Percentiles rank a stretch among this genome's conserved stretches.
phyloP scores from a whole-genome alignment of 2,329 filamentous ascomycete species.

The Calonectria pteridis region DNA sequence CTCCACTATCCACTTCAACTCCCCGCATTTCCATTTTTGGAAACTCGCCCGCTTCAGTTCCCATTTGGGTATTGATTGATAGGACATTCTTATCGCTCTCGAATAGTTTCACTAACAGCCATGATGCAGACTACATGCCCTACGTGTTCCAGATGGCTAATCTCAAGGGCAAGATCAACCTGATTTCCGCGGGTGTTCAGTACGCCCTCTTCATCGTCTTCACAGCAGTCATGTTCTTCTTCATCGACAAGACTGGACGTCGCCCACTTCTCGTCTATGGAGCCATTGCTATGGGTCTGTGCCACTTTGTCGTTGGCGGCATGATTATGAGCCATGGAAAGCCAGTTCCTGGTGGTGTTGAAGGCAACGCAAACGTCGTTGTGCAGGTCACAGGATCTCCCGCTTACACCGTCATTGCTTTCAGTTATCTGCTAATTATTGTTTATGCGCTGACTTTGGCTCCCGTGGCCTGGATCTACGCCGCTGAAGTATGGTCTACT shows the following conservation, averaged over 20 bases:
- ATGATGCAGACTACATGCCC: conserved; percentile 59
- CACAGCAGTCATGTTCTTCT: conserved; percentile 61
- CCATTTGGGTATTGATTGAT: neutral
- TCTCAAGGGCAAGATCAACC: conserved; percentile 54
- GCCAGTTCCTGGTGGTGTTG: conserved; percentile 55
- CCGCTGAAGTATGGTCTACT: conserved; percentile 57
- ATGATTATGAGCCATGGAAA: conserved; percentile 59
- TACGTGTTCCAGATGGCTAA: conserved; percentile 47
- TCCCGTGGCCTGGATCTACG: conserved; percentile 59
- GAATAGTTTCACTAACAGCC: neutral
- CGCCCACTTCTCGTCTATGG: conserved; percentile 74
- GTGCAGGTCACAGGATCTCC: conserved; percentile 47
- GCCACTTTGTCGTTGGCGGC: conserved; percentile 62
- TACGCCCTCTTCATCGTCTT: conserved; percentile 64
- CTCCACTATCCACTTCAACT: neutral
- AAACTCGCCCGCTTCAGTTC: neutral
- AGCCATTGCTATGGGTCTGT: conserved; percentile 49
- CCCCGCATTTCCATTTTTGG: neutral
- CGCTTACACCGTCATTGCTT: conserved; percentile 72
- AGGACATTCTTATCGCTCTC: neutral
- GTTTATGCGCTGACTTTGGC: conserved; percentile 51
- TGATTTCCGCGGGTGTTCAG: conserved; percentile 63
- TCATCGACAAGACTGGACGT: conserved; percentile 67
- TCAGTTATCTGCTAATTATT: conserved; percentile 67
- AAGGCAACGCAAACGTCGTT: conserved; percentile 51